Base-by-base conservation (phyloP, 805 yeast genomes). In the Komagataella phaffii region DNA sequence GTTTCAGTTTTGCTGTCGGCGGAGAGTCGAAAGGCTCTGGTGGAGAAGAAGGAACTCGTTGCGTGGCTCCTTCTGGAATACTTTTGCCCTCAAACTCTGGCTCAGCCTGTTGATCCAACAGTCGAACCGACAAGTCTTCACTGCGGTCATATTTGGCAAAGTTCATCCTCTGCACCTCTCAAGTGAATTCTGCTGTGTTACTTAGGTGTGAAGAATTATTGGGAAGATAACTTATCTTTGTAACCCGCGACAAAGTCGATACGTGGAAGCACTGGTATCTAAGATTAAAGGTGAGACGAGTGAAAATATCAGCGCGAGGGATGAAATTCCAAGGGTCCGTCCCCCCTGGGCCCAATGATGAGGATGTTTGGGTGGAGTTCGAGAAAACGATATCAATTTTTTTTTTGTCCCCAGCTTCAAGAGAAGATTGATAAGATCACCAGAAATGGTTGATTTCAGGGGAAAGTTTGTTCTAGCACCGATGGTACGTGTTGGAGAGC, bases 401-500 rank as follows among this genome's bases (percentile, higher is more conserved):
- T 45, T 17, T 45, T 45, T 2, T 44, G 10, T 44, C n/a, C n/a
- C 46, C 21, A 10, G 46, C 14, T 17, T 17, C 6, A n/a, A 17
- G 5, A 17, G 46, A 17, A 17, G n/a, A 14, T 14, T 17, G 17
- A 45, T 12, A 12, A 5, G 10, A 45, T 45, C 46, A 18, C 21
- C 21, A 45, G 19, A 24, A 24, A 80, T 84, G 87, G 73, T 85
- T 3, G 79, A 77, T 40, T 90, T 81, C 66, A 75, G 77, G 17
- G 91, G 95, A 1, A 87, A 86, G 60, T 66, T 89, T 51, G 95
- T 84, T 18, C 75, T 91, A 45, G 98, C 97, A 0, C 99, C 99
- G 0, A 91, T 91, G 99, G 96, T 91, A 50, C 74, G 99, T 43
- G 85, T 91, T 45, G 96, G 98, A 10, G 99, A 93, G 68, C 76